A percentile compares a stretch with the other conserved stretches of the same genome.
These are phyloP conservation scores for Vitis rupestris DNA, from an alignment of 164 flowering plant species.

Conservation along the genomic window DNA sequence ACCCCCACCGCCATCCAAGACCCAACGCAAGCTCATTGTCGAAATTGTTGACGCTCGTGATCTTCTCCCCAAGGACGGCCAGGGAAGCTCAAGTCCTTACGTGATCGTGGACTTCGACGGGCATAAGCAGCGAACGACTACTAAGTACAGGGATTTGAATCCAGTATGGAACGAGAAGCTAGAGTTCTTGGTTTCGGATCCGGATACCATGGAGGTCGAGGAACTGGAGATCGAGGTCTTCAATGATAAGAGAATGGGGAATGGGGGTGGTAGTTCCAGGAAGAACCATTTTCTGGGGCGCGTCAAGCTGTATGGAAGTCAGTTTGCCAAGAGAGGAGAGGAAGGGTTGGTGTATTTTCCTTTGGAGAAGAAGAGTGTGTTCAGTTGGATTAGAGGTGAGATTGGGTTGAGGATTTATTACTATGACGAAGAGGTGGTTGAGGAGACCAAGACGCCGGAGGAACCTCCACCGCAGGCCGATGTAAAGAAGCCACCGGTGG, in stretches of 20 bases:
- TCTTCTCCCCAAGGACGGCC: conserved; percentile 92
- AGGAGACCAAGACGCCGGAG: conserved; percentile 9
- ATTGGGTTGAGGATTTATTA: conserved; percentile 75
- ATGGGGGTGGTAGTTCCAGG: conserved; percentile 39
- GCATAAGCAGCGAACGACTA: conserved; percentile 65
- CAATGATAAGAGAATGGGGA: conserved; percentile 66
- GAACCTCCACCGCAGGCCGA: conserved; percentile 2
- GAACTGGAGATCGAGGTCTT: conserved; percentile 79
- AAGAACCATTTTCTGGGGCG: conserved; percentile 85
- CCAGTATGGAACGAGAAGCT: conserved; percentile 86
- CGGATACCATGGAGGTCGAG: conserved; percentile 59
- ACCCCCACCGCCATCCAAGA: conserved; percentile 19
- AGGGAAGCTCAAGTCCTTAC: conserved; percentile 91
- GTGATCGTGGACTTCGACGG: conserved; percentile 84
- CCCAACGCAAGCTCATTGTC: conserved; percentile 58
- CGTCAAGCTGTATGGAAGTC: conserved; percentile 72
- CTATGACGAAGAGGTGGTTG: conserved; percentile 52
- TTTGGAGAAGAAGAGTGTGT: conserved; percentile 90
- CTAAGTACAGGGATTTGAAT: conserved; percentile 60
- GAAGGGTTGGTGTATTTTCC: conserved; percentile 70
- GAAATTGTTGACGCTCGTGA: conserved; percentile 79
- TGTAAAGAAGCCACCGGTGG: conserved; percentile 11
- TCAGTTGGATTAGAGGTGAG: conserved; percentile 84
- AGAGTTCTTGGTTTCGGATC: conserved; percentile 80
- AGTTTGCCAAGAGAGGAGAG: conserved; percentile 61